Percentiles rank a stretch among this genome's conserved stretches.
Evolutionary conservation across 192 early-diverging fungal genomes (phyloP).

Genomic region (Geosiphon pyriformis): DNA sequence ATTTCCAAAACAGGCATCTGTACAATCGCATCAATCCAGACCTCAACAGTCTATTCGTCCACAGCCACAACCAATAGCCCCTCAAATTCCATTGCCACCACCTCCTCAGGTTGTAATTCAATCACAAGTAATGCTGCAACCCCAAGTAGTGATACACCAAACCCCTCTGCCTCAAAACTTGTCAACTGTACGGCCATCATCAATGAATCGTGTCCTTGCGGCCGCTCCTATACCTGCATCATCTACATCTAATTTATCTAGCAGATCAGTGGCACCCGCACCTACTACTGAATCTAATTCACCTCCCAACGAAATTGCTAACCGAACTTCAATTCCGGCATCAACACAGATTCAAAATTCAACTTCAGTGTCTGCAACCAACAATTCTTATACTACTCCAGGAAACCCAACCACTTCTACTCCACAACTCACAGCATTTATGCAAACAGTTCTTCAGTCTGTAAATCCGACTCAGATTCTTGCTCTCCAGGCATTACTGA

Average conservation of each 20-base stretch:
- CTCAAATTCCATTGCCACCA: background rate
- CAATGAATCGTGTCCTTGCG: background rate
- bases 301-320: background rate
- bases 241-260: background rate
- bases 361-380: background rate
- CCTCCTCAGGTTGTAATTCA: background rate
- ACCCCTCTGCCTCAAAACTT: background rate
- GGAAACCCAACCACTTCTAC: background rate
- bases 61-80: background rate
- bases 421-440: conserved; percentile 9
- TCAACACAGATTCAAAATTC: background rate
- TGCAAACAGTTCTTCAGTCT: conserved; percentile 23
- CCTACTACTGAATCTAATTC: background rate
- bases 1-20: background rate
- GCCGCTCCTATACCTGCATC: background rate
- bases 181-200: background rate
- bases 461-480: conserved; percentile 21
- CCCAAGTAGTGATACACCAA: background rate
- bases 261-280: background rate
- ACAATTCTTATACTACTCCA: background rate
- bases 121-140: background rate
- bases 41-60: background rate
- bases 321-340: background rate
- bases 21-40: background rate
- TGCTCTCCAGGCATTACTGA: conserved; percentile 11